Conservation (phyloP, 2,329 filamentous ascomycete species). For the Fusarium goolgardi region DNA sequence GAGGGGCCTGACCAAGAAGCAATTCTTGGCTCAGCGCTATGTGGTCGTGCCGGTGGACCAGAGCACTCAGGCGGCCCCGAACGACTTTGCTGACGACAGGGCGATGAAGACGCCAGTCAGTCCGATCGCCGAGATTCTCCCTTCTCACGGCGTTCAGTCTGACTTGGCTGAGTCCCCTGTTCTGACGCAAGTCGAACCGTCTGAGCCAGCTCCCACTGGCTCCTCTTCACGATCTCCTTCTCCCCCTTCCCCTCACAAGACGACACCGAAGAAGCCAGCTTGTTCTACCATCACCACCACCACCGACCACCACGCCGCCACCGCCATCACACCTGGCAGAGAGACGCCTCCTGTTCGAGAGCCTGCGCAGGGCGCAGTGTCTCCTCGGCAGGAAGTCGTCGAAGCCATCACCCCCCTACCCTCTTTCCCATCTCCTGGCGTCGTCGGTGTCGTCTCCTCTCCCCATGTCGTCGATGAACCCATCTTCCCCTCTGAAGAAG, state of each 20-base stretch:
- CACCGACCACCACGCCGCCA: background rate
- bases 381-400: background rate
- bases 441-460: background rate
- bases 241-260: background rate
- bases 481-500: background rate
- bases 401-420: background rate
- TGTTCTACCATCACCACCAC: background rate
- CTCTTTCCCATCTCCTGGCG: background rate
- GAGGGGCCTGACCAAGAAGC: background rate
- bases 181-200: background rate
- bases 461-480: slow-evolving; percentile 1
- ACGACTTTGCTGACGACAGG: background rate
- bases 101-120: background rate
- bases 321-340: background rate
- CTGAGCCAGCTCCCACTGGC: background rate
- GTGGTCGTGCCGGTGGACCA: background rate
- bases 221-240: background rate
- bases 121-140: background rate
- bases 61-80: slow-evolving; percentile 19
- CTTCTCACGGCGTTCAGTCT: slow-evolving; percentile 10
- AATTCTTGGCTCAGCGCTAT: background rate
- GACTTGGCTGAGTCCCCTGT: background rate
- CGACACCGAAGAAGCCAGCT: background rate
- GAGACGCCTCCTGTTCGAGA: background rate
- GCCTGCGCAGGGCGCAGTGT: background rate